Conservation (phyloP, 164 flowering plant genomes). For the Vitis rupestris region DNA sequence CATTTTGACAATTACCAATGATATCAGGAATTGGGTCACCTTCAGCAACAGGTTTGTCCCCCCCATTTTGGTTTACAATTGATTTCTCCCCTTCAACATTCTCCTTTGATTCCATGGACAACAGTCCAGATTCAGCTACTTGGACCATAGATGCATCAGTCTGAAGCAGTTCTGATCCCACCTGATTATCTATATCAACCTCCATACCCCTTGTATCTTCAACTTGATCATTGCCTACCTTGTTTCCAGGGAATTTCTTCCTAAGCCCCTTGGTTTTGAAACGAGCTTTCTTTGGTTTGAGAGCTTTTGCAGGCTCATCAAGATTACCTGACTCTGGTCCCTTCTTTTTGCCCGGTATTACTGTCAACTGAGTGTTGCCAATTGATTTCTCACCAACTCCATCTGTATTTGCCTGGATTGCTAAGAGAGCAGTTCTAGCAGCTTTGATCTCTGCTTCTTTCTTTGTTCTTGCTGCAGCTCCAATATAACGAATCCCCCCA, state of each 20-base stretch:
- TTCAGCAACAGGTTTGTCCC: neutral
- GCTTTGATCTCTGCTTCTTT: slow-evolving; percentile 99
- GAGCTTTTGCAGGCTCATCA: slow-evolving; percentile 32
- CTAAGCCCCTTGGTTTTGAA: slow-evolving; percentile 40
- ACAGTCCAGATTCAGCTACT: slow-evolving; percentile 2
- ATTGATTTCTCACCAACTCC: slow-evolving; percentile 16
- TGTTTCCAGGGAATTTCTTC: slow-evolving; percentile 24
- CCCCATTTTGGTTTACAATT: slow-evolving; percentile 2
- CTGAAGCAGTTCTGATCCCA: slow-evolving; percentile 6
- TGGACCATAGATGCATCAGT: slow-evolving; percentile 7
- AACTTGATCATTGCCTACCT: slow-evolving; percentile 9
- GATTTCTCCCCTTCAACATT: slow-evolving; percentile 5
- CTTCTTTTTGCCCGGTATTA: slow-evolving; percentile 67
- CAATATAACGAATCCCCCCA: slow-evolving; percentile 83
- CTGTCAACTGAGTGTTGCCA: slow-evolving; percentile 47
- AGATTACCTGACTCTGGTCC: slow-evolving; percentile 23
- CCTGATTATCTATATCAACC: neutral
- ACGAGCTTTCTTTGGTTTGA: slow-evolving; percentile 56
- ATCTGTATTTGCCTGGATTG: slow-evolving; percentile 49
- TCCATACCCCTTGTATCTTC: neutral
- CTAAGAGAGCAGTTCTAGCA: slow-evolving; percentile 85
- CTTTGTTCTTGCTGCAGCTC: slow-evolving; percentile 77
- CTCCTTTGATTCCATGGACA: neutral
- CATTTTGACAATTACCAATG: slow-evolving; percentile 12
- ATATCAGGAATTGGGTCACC: neutral